These are phyloP conservation scores for Mucor circinelloides DNA, from an alignment of 371 early-diverging fungal species.

Conservation along the genomic window DNA sequence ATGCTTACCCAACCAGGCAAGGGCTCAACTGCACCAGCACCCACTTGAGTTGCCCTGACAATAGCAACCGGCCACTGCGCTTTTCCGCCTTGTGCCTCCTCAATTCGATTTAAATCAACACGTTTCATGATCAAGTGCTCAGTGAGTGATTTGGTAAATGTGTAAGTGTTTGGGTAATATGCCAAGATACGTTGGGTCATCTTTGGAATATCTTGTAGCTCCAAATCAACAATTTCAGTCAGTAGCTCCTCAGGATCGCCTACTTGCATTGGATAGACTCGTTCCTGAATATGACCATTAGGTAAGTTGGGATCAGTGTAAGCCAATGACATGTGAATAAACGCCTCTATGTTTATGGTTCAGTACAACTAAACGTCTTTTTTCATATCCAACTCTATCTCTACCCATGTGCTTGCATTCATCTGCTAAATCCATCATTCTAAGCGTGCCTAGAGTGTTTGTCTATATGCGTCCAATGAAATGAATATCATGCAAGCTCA, in stretches of 20 bases:
- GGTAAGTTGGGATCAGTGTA: constrained; percentile 50
- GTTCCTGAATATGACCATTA: constrained; percentile 56
- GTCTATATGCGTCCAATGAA: constrained; percentile 28
- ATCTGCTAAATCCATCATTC: constrained; percentile 63
- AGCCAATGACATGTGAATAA: constrained; percentile 52
- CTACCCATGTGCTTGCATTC: constrained; percentile 55
- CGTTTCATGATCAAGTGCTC: constrained; percentile 61
- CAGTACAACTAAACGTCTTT: too few relatives aligned
- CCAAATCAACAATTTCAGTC: constrained; percentile 53
- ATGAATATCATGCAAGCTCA: background rate
- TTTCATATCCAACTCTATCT: background rate
- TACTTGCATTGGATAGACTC: constrained; percentile 60
- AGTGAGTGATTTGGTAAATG: constrained; percentile 63
- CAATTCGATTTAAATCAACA: constrained; percentile 54
- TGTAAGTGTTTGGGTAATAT: constrained; percentile 63
- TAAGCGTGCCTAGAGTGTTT: constrained; percentile 63
- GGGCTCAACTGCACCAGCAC: constrained; percentile 56
- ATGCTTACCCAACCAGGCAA: constrained; percentile 63
- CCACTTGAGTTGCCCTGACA: constrained; percentile 63
- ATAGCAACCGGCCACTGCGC: constrained; percentile 60
- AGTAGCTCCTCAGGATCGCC: constrained; percentile 60
- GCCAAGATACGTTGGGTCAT: constrained; percentile 51
- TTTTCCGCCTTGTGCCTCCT: constrained; percentile 53
- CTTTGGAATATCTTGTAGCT: constrained; percentile 53
- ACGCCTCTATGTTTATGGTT: constrained; percentile 33